Conservation (phyloP, 768 basidiomycete species). For the Mycena filopes region DNA sequence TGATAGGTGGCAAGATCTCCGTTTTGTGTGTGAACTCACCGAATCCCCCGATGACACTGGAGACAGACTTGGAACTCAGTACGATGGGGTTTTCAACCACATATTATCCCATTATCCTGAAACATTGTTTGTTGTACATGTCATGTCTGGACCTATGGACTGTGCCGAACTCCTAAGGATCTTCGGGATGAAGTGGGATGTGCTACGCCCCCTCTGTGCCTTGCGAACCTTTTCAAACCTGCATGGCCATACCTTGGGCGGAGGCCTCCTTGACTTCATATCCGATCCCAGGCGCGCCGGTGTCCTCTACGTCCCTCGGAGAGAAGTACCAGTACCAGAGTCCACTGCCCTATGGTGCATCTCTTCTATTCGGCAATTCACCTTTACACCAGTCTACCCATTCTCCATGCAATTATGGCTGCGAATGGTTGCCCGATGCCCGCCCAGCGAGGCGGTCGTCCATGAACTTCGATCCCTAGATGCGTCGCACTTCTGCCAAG, state of each 20-base stretch:
- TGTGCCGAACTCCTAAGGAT: background rate
- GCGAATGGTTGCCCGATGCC: too few species aligned
- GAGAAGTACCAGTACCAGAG: background rate
- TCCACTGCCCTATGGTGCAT: conserved; percentile 11
- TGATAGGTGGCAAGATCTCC: conserved; percentile 5
- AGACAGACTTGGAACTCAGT: background rate
- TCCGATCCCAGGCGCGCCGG: background rate
- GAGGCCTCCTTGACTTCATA: background rate
- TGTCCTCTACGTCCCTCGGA: background rate
- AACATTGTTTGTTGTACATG: background rate
- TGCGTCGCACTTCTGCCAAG: too few species aligned
- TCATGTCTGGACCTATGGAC: background rate
- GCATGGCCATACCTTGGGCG: background rate
- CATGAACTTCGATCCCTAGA: too few species aligned
- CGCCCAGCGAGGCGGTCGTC: too few species aligned
- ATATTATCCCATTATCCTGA: background rate
- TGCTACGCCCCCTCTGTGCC: background rate
- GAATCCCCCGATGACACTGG: too few species aligned
- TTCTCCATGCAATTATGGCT: too few species aligned
- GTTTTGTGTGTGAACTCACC: background rate
- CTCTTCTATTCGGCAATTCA: too few species aligned
- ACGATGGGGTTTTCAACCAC: background rate
- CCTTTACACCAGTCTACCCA: too few species aligned
- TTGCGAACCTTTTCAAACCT: background rate
- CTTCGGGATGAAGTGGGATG: too few species aligned